phyloP scores from a whole-genome alignment of 495 filamentous ascomycete species.

The Aspergillus leporis region DNA sequence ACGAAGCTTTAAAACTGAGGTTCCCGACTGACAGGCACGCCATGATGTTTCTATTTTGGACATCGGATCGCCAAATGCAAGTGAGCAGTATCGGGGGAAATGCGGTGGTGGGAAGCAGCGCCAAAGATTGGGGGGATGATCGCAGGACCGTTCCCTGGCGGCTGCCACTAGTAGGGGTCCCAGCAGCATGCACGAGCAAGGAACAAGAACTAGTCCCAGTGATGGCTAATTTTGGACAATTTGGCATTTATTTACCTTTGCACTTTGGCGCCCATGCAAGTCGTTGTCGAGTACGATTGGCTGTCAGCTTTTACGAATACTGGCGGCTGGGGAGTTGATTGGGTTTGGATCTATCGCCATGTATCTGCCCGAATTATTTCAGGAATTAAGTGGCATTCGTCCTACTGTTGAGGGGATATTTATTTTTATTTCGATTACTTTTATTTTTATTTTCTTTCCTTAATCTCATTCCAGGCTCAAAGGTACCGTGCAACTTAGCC shows the following conservation, averaged over 20 bases:
- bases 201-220: not conserved
- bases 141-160: slow-evolving; percentile 14
- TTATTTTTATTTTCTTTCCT: not conserved
- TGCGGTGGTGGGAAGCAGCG: slow-evolving; percentile 18
- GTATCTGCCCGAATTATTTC: slow-evolving; percentile 3
- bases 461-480: not conserved
- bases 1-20: slow-evolving; percentile 27
- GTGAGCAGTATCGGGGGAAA: slow-evolving; percentile 16
- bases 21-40: slow-evolving; percentile 7
- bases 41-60: slow-evolving; percentile 32
- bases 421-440: not conserved
- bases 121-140: slow-evolving; percentile 17
- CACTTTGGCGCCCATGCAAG: slow-evolving; percentile 23
- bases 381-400: slow-evolving; percentile 6
- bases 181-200: slow-evolving; percentile 17
- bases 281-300: slow-evolving; percentile 17
- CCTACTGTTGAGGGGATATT: not conserved
- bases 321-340: slow-evolving; percentile 19
- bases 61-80: slow-evolving; percentile 15
- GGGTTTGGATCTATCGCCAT: slow-evolving; percentile 11
- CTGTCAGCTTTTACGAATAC: slow-evolving; percentile 1
- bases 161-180: slow-evolving; percentile 10
- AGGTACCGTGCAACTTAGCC: not conserved
- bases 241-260: slow-evolving; percentile 14
- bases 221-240: slow-evolving; percentile 30